Base-by-base conservation (phyloP, 2,329 filamentous ascomycete species). In the Thelonectria rubi region DNA sequence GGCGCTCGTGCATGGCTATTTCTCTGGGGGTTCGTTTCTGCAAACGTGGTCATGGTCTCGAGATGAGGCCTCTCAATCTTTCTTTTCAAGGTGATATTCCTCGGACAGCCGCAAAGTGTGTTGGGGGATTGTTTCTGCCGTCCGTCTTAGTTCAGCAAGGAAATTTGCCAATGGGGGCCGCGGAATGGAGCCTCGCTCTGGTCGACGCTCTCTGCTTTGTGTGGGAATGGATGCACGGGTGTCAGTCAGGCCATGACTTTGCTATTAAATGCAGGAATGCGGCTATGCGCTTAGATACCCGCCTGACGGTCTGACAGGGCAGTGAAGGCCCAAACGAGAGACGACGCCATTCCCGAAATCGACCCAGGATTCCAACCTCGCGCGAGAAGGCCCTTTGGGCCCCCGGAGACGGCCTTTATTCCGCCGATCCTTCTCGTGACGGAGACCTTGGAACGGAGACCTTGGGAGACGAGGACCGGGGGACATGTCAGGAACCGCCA, bases 231-330 rank as follows among this genome's bases (percentile, higher is more conserved):
- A 42, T 43, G 46, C 54, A 37, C 34, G 39, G 18, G 54, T 21
- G 54, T 56, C 45, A 21, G 54, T 56, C 45, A 56, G 37, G 34
- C 45, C 43, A 56, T 50, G 54, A 56, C 54, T 56, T 30, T 5
- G 26, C 26, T 30, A 8, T 30, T 56, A 56, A 34, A 56, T 56
- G 54, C 37, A 49, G 21, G 26, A 56, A 43, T 55, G 54, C 54
- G 54, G 54, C 54, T 56, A 56, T 50, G 54, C 54, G 46, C 54
- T 43, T 49, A 54, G 54, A 30, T 56, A 49, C 45, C 46, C 53
- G 53, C 53, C 45, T 40, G 32, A 15, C 42, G 40, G 37, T 34
- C 34, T 43, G 54, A 43, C 45, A 56, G 20, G 53, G 53, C 43
- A 56, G 43, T 48, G 53, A 48, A 30, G 2, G 17, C 3, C 10